phyloP scores from a whole-genome alignment of 1,284 basidiomycete genomes.

The Apiotrichum siamense region DNA sequence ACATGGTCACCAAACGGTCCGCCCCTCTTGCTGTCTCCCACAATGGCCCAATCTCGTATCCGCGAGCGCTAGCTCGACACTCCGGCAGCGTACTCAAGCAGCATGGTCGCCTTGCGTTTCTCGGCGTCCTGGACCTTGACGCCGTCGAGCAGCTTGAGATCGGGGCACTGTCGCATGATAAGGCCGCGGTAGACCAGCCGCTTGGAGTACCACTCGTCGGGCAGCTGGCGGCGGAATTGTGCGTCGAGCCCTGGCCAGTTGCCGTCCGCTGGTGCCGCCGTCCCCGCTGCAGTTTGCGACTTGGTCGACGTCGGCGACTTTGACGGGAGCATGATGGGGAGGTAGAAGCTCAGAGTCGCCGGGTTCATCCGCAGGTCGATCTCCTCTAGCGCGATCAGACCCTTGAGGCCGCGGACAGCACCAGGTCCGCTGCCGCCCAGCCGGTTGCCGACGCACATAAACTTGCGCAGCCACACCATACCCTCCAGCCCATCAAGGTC shows the following conservation, averaged over 20 bases:
- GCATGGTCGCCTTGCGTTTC: constrained; percentile 65
- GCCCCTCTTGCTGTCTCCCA: no score
- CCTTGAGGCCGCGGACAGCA: constrained; percentile 61
- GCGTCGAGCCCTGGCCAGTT: constrained; percentile 64
- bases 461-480: constrained; percentile 67
- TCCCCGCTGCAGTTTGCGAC: not conserved
- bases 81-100: constrained; percentile 52
- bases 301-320: not conserved
- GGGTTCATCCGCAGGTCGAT: constrained; percentile 93
- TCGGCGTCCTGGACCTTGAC: constrained; percentile 72
- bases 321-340: constrained; percentile 63
- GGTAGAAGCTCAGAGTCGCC: constrained; percentile 86
- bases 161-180: constrained; percentile 65
- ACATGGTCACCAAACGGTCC: no score
- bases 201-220: constrained; percentile 75
- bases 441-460: constrained; percentile 78
- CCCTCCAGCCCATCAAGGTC: constrained; percentile 63
- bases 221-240: constrained; percentile 79
- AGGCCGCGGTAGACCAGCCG: constrained; percentile 80
- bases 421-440: constrained; percentile 49
- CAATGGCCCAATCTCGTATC: no score
- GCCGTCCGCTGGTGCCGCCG: not conserved
- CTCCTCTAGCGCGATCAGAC: constrained; percentile 72
- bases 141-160: constrained; percentile 70
- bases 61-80: no score